phyloP scores from a whole-genome alignment of 441 rosid species.

The Metrosideros polymorpha region DNA sequence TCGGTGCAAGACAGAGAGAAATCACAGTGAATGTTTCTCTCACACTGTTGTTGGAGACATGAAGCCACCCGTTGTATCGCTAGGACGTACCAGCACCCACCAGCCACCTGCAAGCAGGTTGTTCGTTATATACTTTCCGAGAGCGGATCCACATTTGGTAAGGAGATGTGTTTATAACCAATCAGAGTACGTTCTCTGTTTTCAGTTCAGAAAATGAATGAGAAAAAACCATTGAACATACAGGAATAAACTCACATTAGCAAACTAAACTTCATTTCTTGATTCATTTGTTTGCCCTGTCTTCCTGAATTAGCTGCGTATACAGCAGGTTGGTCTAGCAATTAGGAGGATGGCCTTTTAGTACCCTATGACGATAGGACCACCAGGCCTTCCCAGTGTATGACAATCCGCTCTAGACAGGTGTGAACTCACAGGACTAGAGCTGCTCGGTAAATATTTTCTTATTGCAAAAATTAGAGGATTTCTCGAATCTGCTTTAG shows the following conservation, averaged over 20 bases:
- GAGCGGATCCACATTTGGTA: not conserved
- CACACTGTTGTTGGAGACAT: conserved; percentile 46
- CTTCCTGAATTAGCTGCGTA: not conserved
- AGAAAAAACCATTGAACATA: not conserved
- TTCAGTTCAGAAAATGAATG: not conserved
- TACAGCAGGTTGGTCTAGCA: not conserved
- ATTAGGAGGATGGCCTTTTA: not conserved
- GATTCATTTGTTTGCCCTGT: not conserved
- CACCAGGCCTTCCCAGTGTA: not conserved
- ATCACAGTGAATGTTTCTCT: conserved; percentile 18
- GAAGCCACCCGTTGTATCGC: conserved; percentile 52
- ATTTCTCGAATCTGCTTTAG: not conserved
- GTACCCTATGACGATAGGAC: not conserved
- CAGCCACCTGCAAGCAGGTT: conserved; percentile 36
- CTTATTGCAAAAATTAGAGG: not conserved
- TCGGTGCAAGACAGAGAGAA: conserved; percentile 50
- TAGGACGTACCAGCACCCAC: conserved; percentile 85
- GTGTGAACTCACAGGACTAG: not conserved
- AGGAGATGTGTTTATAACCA: not conserved
- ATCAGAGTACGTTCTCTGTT: not conserved
- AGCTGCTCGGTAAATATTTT: not conserved
- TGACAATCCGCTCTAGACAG: not conserved
- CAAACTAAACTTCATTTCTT: not conserved
- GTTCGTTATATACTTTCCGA: not conserved
- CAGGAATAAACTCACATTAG: not conserved